Base-by-base conservation (phyloP, 371 early-diverging fungal genomes). In the Hamiltosporidium magnivora region DNA sequence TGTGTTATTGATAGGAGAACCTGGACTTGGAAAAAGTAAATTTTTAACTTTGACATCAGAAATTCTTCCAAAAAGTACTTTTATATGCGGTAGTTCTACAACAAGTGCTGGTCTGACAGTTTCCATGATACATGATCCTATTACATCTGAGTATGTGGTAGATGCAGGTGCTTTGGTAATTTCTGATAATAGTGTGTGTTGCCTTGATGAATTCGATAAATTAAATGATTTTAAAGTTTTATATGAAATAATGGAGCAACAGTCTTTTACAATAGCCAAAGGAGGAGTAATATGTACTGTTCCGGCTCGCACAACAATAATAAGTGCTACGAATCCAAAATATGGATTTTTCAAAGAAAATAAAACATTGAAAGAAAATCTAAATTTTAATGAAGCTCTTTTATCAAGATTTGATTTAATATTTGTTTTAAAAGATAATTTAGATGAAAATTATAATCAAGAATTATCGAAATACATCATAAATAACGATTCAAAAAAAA, bases 31-130 rank as follows among this genome's bases (percentile, higher is more conserved):
- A 14, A 86, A 86, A 63, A 84, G 85, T 63, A 85, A 84, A 75
- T 73, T 86, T 77, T 74, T 86, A 52, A 60, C 71, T 38, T 75
- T 74, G 1, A 81, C 86, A 8, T 81, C 76, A 25, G 67, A 72
- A 53, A 77, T 85, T 39, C 79, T 86, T 40, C 85, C 86, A 14
- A 80, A 85, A 46, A 84, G 84, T 52, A 84, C 83, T 53, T 86
- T 85, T 72, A 81, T 85, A 6, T 82, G 84, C 53, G 86, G 85
- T 3, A 84, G 80, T 58, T 83, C 85, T 41, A 85, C 87, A 1
- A 87, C 88, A 0, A 83, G 87, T 1, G 85, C 86, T 49, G 90
- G 90, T 3, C 78, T 90, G 61, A 89, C 90, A 0, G 88, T 89
- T 12, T 86, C 88, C 0, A 74, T 90, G 38, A 85, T 82, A 49